These are phyloP conservation scores for Parasitella parasitica DNA, from an alignment of 371 early-diverging fungal genomes.

Conservation along the genomic window DNA sequence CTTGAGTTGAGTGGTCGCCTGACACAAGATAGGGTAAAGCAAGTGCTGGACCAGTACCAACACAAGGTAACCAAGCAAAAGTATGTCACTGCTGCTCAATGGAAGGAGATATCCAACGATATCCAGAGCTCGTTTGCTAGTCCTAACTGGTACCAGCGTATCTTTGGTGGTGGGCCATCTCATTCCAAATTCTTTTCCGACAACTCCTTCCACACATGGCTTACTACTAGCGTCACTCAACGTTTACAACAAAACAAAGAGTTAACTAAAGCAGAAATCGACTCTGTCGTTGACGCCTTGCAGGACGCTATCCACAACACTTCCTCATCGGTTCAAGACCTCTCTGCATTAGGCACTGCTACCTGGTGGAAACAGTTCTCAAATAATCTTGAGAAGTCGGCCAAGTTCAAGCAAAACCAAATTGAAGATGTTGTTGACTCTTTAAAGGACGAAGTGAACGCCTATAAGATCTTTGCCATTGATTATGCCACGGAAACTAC, in stretches of 20 bases:
- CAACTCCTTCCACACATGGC: constrained; percentile 35
- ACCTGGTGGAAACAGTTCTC: constrained; percentile 38
- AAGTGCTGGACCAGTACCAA: constrained; percentile 31
- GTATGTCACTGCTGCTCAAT: constrained; percentile 34
- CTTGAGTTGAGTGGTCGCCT: constrained; percentile 40
- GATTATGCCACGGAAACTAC: constrained; percentile 37
- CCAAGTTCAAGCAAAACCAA: constrained; percentile 35
- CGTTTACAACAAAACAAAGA: constrained; percentile 30
- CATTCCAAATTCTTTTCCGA: constrained; percentile 3
- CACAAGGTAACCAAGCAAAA: constrained; percentile 29
- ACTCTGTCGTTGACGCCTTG: constrained; percentile 20
- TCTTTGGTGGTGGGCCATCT: constrained; percentile 16
- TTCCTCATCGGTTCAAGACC: constrained; percentile 23
- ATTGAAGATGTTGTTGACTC: constrained; percentile 22
- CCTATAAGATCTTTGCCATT: constrained; percentile 50
- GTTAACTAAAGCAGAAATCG: constrained; percentile 35
- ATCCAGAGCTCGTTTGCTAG: constrained; percentile 24
- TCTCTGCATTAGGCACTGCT: constrained; percentile 28
- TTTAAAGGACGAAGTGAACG: constrained; percentile 32
- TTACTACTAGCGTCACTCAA: constrained; percentile 21
- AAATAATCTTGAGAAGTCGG: constrained; percentile 29
- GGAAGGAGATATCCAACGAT: constrained; percentile 33
- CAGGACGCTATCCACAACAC: constrained; percentile 21
- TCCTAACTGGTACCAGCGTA: constrained; percentile 33
- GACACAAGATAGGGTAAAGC: constrained; percentile 29